These are phyloP conservation scores for Racocetra persica DNA, from an alignment of 371 early-diverging fungal genomes.

Conservation along the genomic window DNA sequence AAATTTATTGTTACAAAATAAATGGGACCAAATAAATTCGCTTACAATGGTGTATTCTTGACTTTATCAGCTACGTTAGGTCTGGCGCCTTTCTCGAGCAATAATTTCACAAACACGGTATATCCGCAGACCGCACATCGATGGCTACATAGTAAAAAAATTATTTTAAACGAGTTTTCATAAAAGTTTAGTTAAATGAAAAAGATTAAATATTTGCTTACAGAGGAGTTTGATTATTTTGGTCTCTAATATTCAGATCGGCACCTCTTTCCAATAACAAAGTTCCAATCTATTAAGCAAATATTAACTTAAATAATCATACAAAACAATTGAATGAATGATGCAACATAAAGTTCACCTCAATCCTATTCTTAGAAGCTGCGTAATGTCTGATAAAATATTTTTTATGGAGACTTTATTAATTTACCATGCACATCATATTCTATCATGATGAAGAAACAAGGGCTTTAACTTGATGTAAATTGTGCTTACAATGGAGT, in stretches of 20 bases:
- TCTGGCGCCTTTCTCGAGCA: conserved; percentile 21
- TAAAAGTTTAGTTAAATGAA: not conserved
- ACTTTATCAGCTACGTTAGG: conserved; percentile 27
- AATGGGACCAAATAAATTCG: not conserved
- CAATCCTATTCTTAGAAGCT: conserved; percentile 32
- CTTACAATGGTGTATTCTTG: conserved; percentile 31
- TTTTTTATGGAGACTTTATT: too few relatives aligned
- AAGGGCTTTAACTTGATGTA: too few relatives aligned
- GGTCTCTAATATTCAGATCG: not conserved
- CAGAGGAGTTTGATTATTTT: conserved; percentile 34
- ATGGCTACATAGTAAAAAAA: conserved; percentile 25
- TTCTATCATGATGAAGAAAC: too few relatives aligned
- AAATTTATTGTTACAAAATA: not conserved
- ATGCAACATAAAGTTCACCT: not conserved
- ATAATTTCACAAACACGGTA: conserved; percentile 5
- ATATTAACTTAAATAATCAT: not conserved
- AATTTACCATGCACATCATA: too few relatives aligned
- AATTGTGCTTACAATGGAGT: conserved; percentile 59
- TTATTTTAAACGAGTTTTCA: not conserved
- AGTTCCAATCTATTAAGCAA: conserved; percentile 34
- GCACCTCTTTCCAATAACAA: conserved; percentile 28
- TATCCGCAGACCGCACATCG: conserved; percentile 28
- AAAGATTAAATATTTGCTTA: conserved; percentile 21
- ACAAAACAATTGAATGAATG: not conserved
- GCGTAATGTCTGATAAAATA: conserved; percentile 34